phyloP scores from a whole-genome alignment of 176 grass and related monocot genomes.

The Phoenix dactylifera region DNA sequence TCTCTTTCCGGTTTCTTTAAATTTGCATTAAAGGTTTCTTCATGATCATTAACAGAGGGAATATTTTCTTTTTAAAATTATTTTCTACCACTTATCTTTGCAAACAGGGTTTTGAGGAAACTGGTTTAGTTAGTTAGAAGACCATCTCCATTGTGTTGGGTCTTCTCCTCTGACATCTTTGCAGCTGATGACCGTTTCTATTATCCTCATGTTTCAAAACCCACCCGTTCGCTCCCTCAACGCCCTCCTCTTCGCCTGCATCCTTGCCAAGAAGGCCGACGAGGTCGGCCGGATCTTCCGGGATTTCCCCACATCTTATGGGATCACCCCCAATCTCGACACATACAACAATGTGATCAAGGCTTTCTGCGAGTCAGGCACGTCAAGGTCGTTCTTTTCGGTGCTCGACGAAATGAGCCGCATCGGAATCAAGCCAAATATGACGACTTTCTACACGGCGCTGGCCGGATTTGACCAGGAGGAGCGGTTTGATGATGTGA shows the following conservation, averaged over 20 bases:
- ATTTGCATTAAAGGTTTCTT: too few relatives aligned
- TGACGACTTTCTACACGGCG: conserved; percentile 50
- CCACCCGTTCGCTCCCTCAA: conserved; percentile 48
- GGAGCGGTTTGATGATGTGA: conserved; percentile 61
- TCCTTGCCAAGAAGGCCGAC: conserved; percentile 43
- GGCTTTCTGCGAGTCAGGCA: conserved; percentile 67
- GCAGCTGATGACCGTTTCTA: too few relatives aligned
- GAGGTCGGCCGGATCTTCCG: conserved; percentile 58
- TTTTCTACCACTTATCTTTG: too few relatives aligned
- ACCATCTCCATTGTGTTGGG: too few relatives aligned
- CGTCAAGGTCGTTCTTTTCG: conserved; percentile 70
- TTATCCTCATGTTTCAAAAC: too few relatives aligned
- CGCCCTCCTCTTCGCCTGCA: conserved; percentile 69
- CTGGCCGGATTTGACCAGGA: conserved; percentile 77
- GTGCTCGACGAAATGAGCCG: conserved; percentile 77
- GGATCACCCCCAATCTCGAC: conserved; percentile 36
- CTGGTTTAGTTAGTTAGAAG: too few relatives aligned
- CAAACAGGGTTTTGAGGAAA: too few relatives aligned
- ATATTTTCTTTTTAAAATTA: too few relatives aligned
- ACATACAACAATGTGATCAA: conserved; percentile 74
- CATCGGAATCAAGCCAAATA: conserved; percentile 36
- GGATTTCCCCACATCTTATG: conserved; percentile 51
- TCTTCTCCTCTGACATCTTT: too few relatives aligned
- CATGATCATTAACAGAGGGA: too few relatives aligned
- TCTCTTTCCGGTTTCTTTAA: too few relatives aligned